A percentile compares a stretch with the other conserved stretches of the same genome.
Evolutionary conservation across 768 basidiomycete genomes (phyloP).

Genomic region (Suillus ampliporus): DNA sequence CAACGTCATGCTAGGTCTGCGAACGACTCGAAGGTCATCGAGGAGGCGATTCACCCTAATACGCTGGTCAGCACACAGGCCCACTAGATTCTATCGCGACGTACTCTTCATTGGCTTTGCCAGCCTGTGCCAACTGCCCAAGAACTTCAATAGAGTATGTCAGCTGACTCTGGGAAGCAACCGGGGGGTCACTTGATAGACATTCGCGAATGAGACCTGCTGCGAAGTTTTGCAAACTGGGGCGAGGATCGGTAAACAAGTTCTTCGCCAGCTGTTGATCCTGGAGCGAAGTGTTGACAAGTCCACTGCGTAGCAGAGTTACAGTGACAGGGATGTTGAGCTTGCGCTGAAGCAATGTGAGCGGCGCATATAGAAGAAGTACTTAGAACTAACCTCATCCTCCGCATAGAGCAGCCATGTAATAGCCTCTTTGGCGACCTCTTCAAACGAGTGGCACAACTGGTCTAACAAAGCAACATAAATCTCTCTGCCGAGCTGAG

Average conservation of each 20-base stretch:
- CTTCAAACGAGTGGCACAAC: conserved; percentile 86
- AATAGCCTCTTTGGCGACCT: conserved; percentile 95
- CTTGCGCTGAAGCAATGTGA: conserved; percentile 70
- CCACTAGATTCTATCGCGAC: conserved; percentile 34
- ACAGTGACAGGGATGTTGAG: conserved; percentile 94
- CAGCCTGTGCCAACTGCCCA: conserved; percentile 68
- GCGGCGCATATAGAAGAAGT: background rate
- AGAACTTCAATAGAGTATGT: conserved; percentile 82
- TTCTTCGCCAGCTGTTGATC: conserved; percentile 92
- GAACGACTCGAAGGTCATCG: conserved; percentile 77
- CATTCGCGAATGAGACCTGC: conserved; percentile 88
- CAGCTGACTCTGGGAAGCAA: conserved; percentile 82
- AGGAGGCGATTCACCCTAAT: conserved; percentile 71
- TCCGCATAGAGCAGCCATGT: conserved; percentile 97
- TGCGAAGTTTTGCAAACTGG: conserved; percentile 79
- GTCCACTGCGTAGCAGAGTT: conserved; percentile 82
- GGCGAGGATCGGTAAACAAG: conserved; percentile 77
- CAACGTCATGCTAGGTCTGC: conserved; percentile 48
- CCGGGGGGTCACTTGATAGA: conserved; percentile 78
- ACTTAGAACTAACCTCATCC: conserved; percentile 73
- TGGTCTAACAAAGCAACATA: conserved; percentile 90
- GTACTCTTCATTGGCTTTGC: conserved; percentile 86
- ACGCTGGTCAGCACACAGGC: conserved; percentile 13
- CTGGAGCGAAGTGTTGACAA: conserved; percentile 77
- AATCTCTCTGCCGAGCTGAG: conserved; percentile 88